Evolutionary conservation across 148 eudicot genomes (phyloP), one percentile per base, ranked within the genome.

Genomic region (Linanthus parryae): DNA sequence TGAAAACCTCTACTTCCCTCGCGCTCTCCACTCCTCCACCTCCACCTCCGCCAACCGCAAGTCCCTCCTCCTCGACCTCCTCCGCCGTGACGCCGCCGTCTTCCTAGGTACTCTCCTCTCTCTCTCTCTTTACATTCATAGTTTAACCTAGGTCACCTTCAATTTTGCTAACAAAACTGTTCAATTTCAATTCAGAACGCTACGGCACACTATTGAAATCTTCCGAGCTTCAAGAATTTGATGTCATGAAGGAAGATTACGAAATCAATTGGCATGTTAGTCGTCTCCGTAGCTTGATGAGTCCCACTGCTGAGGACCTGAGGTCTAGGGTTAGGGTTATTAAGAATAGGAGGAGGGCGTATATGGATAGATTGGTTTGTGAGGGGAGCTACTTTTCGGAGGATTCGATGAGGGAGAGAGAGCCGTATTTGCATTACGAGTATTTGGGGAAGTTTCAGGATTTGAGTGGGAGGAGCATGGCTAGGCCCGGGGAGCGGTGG

Each of bases 401-500:
- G 80, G 96, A 92, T 73, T 64, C 95, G 13, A 92, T 92, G 98
- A 77, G 98, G 67, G 98, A 92, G 68, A 79, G 98, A 65, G 94
- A 92, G 56, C 98, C 98, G 2, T 92, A 92, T 44, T 71, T 92
- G 78, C 98, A 92, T 52, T 94, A 92, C 56, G 90, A 87, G 65
- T 77, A 73, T 75, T 59, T 92, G 19, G 98, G 98, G 17, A 77
- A 77, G 77, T 92, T 79, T 72, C 98, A 87, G 66, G 96, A 92
- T 51, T 73, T 70, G 4, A 77, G 65, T 26, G 94, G 77, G 45
- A 81, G 98, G 73, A 72, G 87, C 51, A 92, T 92, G 98, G 77
- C 94, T 0, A 73, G 96, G 48, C 94, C 96, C 1, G 98, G 98
- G 28, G 96, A 92, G 64, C 74, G 85, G 57, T 92, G 95, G 96